These are phyloP conservation scores for Boletus sensibilis DNA, from an alignment of 768 basidiomycete species.

Conservation along the genomic window DNA sequence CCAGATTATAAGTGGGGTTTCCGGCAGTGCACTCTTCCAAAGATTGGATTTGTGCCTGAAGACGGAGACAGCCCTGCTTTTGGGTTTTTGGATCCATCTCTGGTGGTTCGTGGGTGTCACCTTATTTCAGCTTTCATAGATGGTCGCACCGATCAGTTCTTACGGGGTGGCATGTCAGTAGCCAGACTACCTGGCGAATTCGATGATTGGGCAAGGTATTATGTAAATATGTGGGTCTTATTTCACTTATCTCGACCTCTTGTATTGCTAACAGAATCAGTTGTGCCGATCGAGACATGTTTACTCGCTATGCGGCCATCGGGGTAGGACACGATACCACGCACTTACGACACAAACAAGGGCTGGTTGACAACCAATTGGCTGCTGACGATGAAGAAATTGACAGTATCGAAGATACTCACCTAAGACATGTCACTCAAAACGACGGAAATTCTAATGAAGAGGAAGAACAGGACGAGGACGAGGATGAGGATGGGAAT, in stretches of 20 bases:
- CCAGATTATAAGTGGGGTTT: not conserved
- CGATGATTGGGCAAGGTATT: not conserved
- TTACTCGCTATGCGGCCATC: not conserved
- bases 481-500: no score
- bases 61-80: not conserved
- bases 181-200: not conserved
- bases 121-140: not conserved
- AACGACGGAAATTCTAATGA: no score
- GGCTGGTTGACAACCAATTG: not conserved
- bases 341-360: not conserved
- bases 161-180: not conserved
- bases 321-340: not conserved
- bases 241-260: not conserved
- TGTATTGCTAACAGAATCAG: not conserved
- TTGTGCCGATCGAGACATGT: conserved; percentile 12
- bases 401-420: not conserved
- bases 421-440: no score
- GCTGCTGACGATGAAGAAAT: not conserved
- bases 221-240: conserved; percentile 1
- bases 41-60: not conserved
- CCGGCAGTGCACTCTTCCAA: not conserved
- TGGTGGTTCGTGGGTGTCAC: not conserved
- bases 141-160: not conserved
- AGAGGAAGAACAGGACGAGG: no score
- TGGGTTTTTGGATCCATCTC: not conserved